Evolutionary conservation across 305 asterid species (phyloP), one percentile per base, ranked within the genome.

Genomic region (Fraxinus ornus): DNA sequence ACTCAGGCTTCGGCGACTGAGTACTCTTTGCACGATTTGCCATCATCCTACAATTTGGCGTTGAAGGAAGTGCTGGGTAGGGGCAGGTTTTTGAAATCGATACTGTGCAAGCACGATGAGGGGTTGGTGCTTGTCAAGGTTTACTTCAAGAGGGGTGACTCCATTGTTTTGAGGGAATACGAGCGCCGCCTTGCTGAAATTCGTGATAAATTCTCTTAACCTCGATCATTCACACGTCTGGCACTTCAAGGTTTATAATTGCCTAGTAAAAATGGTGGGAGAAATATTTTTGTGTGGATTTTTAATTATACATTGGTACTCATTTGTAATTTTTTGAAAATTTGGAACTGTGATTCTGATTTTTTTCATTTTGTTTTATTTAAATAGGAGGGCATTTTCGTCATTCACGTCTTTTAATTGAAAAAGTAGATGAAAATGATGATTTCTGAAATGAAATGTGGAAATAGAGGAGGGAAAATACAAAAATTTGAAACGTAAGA

Each of bases 1-100:
- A 96, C 99, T 79, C 98, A 96, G 90, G 99, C 99, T 36, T 96
- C 99, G 85, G 97, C 98, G 86, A 91, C 97, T 88, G 98, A 96
- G 89, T 96, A 96, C 85, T 96, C 93, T 88, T 94, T 96, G 75
- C 98, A 94, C 89, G 98, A 96, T 88, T 88, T 96, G 85, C 99
- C 98, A 66, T 96, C 99, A 1, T 94, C 98, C 5, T 96, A 93
- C 91, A 95, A 95, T 86, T 84, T 94, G 88, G 99, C 94, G 39
- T 85, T 94, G 36, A 94, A 95, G 84, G 98, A 95, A 87, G 98
- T 95, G 8, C 86, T 95, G 41, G 99, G 99, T 26, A 86, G 98
- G 74, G 98, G 93, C 41, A 91, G 99, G 7, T 95, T 95, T 83
- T 87, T 95, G 86, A 95, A 95, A 89, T 94, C 98, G 79, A 93